Percentiles rank a stretch among this genome's conserved stretches.
phyloP scores from a whole-genome alignment of 306 rosid genomes.

The Parietaria judaica region DNA sequence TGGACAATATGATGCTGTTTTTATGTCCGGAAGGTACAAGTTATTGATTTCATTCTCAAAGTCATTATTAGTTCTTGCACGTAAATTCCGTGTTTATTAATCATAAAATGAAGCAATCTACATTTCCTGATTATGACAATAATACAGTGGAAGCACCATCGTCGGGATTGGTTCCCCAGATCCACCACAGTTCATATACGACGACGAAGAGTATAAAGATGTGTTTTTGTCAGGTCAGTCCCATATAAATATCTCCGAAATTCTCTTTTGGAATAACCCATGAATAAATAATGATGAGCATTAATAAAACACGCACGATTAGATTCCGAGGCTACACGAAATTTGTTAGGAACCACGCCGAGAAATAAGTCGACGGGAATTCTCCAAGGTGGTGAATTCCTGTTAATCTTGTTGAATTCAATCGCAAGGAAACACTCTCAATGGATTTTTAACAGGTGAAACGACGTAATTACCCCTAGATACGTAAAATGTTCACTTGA shows the following conservation, averaged over 20 bases:
- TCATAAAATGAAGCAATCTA: neutral
- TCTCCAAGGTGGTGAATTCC: no score
- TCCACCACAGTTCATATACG: constrained; percentile 86
- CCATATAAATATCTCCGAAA: neutral
- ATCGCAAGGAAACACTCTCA: no score
- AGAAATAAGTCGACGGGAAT: no score
- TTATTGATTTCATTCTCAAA: neutral
- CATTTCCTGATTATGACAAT: constrained; percentile 18
- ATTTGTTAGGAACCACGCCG: no score
- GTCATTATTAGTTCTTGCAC: neutral
- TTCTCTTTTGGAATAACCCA: neutral
- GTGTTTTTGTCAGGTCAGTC: constrained; percentile 82
- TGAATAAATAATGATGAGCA: no score
- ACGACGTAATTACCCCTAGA: no score
- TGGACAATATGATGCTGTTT: constrained; percentile 77
- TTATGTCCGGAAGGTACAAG: constrained; percentile 94
- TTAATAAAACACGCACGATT: no score
- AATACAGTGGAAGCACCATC: constrained; percentile 92
- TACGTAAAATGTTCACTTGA: no score
- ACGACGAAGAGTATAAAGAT: constrained; percentile 65
- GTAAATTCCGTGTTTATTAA: no score
- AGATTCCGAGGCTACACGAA: no score
- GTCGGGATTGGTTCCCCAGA: constrained; percentile 94
- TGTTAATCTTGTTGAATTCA: no score
- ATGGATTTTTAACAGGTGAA: no score